These are phyloP conservation scores for Camellia japonica DNA, from an alignment of 148 eudicot genomes.

Conservation along the genomic window DNA sequence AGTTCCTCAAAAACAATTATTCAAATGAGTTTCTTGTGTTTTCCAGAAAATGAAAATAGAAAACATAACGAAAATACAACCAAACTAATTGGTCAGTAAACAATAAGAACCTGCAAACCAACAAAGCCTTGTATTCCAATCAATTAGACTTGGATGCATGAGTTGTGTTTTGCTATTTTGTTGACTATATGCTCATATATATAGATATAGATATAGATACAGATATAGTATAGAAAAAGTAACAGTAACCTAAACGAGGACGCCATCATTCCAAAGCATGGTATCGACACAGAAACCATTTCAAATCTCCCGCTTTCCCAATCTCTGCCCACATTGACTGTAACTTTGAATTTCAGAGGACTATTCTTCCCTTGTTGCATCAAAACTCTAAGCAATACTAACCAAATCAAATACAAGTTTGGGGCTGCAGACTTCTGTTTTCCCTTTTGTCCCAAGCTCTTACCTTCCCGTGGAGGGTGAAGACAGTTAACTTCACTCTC, in stretches of 20 bases:
- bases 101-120: too few relatives aligned
- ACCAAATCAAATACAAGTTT: slow-evolving; percentile 63
- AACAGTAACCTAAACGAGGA: neutral
- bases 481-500: neutral
- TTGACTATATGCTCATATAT: neutral
- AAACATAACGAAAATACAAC: too few relatives aligned
- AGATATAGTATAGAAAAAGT: too few relatives aligned
- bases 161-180: too few relatives aligned
- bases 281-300: slow-evolving; percentile 50
- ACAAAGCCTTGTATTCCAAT: too few relatives aligned
- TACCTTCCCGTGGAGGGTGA: slow-evolving; percentile 7
- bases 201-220: too few relatives aligned
- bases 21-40: too few relatives aligned
- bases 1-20: too few relatives aligned
- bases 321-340: slow-evolving; percentile 43
- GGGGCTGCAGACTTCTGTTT: slow-evolving; percentile 14
- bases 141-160: too few relatives aligned
- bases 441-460: slow-evolving; percentile 12
- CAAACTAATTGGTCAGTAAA: neutral
- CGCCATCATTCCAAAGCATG: slow-evolving; percentile 23
- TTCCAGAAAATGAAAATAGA: too few relatives aligned
- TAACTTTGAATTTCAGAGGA: slow-evolving; percentile 57
- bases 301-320: slow-evolving; percentile 71
- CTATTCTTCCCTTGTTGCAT: slow-evolving; percentile 55
- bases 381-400: slow-evolving; percentile 52